Evolutionary conservation across 441 rosid species (phyloP).

Genomic region (Brassica balearica): DNA sequence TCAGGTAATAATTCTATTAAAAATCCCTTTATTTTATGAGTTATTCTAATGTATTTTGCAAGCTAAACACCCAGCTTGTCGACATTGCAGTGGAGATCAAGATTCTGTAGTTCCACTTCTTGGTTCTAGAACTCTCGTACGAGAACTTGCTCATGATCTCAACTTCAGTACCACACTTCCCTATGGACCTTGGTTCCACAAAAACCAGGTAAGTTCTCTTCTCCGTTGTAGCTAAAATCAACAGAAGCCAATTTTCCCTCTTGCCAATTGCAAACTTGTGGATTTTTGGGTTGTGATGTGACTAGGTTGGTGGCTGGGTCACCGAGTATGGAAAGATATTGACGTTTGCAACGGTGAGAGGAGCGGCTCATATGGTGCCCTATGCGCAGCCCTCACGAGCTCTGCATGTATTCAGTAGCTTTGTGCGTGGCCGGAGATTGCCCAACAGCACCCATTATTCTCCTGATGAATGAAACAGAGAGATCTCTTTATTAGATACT

Average conservation of each 20-base stretch:
- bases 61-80: neutral
- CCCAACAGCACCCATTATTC: neutral
- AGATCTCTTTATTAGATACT: too few species aligned
- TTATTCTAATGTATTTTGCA: neutral
- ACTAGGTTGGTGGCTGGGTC: neutral
- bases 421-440: neutral
- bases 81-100: too few species aligned
- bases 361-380: neutral
- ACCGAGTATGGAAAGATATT: neutral
- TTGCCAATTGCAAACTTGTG: too few species aligned
- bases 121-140: neutral
- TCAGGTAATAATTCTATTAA: conserved; percentile 49
- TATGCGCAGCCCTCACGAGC: neutral
- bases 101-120: neutral
- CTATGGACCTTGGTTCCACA: neutral
- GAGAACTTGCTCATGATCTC: neutral
- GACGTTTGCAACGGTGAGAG: neutral
- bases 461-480: neutral
- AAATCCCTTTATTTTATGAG: neutral
- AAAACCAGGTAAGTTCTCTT: neutral
- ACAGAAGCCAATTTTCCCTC: too few species aligned
- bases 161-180: neutral
- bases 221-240: too few species aligned
- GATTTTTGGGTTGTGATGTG: neutral
- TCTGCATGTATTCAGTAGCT: neutral